Evolutionary conservation across 2,329 filamentous ascomycete species (phyloP).

Genomic region (Seiridium unicorne): DNA sequence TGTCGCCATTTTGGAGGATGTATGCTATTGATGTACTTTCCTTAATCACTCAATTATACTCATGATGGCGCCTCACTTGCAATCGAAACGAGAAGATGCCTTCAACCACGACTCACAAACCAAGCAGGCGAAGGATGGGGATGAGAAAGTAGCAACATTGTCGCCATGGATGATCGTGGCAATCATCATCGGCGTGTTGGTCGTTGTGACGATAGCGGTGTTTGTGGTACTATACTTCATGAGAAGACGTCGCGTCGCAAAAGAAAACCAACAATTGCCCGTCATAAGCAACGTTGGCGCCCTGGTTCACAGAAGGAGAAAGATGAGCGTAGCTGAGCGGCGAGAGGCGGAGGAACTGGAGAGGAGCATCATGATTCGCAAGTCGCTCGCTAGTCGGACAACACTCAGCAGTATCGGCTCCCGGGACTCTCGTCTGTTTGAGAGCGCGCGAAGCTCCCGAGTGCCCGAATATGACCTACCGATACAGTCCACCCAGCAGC

Average conservation of each 20-base stretch:
- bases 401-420: slow-evolving; percentile 8
- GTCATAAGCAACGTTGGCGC: background rate
- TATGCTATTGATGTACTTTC: background rate
- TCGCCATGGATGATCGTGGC: slow-evolving; percentile 23
- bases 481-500: too few relatives aligned
- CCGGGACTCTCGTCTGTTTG: slow-evolving; percentile 8
- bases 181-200: slow-evolving; percentile 20
- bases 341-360: slow-evolving; percentile 22
- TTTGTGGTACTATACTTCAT: slow-evolving; percentile 17
- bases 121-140: background rate
- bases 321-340: slow-evolving; percentile 16
- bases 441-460: slow-evolving; percentile 6
- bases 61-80: background rate
- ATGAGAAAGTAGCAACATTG: background rate
- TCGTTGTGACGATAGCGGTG: slow-evolving; percentile 15
- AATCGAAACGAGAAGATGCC: background rate
- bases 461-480: slow-evolving; percentile 10
- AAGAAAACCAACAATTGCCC: slow-evolving; percentile 1
- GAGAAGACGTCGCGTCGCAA: slow-evolving; percentile 13
- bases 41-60: background rate
- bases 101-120: background rate
- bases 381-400: slow-evolving; percentile 28
- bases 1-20: background rate
- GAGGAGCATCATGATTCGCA: slow-evolving; percentile 27
- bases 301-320: slow-evolving; percentile 8